Conservation (phyloP, 345 rosid species). For the Cochlearia excelsa region DNA sequence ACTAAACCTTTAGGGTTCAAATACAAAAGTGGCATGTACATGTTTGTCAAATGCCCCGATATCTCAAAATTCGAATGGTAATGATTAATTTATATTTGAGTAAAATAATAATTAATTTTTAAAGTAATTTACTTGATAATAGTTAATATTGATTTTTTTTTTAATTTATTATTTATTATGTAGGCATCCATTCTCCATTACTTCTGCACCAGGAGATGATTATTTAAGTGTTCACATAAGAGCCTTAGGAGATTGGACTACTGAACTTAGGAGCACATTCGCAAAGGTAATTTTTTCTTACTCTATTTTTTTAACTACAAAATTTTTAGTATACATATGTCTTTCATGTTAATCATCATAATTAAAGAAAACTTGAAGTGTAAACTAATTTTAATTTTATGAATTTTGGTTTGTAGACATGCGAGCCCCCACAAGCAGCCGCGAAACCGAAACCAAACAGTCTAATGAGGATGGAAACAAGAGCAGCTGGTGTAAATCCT, state of each 20-base stretch:
- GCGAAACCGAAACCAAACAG: conserved; percentile 42
- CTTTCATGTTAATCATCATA: background rate
- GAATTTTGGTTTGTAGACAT: conserved; percentile 45
- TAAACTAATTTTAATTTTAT: background rate
- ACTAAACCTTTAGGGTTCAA: conserved; percentile 78
- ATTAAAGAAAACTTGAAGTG: background rate
- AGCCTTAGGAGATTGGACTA: conserved; percentile 91
- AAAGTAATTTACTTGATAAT: too few relatives aligned
- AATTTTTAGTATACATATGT: background rate
- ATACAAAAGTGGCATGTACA: conserved; percentile 94
- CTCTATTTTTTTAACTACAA: background rate
- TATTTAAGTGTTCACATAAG: conserved; percentile 87
- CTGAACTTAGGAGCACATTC: conserved; percentile 62
- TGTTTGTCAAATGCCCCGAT: conserved; percentile 85
- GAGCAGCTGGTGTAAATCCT: conserved; percentile 35
- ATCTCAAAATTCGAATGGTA: conserved; percentile 84
- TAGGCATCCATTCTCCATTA: conserved; percentile 98
- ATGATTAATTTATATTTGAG: background rate
- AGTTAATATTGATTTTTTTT: background rate
- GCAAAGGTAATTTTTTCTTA: conserved; percentile 46
- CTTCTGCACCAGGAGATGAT: conserved; percentile 90
- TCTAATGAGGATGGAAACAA: conserved; percentile 72
- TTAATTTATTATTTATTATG: background rate
- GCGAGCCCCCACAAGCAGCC: conserved; percentile 48
- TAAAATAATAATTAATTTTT: background rate